These are phyloP conservation scores for Microbotryum intermedium DNA, from an alignment of 1,284 basidiomycete genomes.

Conservation along the genomic window DNA sequence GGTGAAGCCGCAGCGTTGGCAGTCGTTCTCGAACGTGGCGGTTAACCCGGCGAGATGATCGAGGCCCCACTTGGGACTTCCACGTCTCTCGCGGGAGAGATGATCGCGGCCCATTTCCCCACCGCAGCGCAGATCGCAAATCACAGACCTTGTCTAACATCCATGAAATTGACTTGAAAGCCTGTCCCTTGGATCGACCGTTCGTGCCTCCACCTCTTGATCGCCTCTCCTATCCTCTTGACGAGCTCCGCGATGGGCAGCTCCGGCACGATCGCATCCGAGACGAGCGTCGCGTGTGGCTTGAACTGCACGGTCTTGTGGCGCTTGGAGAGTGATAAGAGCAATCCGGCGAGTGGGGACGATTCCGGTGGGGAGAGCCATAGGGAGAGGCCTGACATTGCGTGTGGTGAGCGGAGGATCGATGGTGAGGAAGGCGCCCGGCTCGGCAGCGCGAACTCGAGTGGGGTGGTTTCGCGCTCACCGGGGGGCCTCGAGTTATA, in stretches of 20 bases:
- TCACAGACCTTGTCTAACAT: conserved; percentile 10
- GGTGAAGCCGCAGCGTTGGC: not conserved
- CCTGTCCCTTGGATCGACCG: no score
- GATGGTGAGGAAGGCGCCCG: no score
- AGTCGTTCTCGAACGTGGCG: no score
- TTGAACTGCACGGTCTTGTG: not conserved
- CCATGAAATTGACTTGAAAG: conserved; percentile 8
- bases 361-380: conserved; percentile 8
- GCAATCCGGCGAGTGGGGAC: not conserved
- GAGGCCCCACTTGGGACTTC: not conserved
- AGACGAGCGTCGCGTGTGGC: conserved; percentile 12
- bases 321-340: not conserved
- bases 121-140: not conserved
- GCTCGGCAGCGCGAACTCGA: no score
- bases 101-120: not conserved
- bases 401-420: not conserved
- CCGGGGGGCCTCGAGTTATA: no score
- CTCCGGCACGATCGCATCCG: conserved; percentile 1
- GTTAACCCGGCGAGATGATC: not conserved
- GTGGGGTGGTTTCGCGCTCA: no score
- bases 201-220: not conserved
- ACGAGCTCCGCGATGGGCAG: not conserved
- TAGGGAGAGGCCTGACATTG: conserved; percentile 2
- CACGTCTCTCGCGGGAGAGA: not conserved
- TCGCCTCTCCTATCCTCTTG: not conserved